phyloP scores from a whole-genome alignment of 2,329 filamentous ascomycete genomes.

The Nannizziopsis barbatae region DNA sequence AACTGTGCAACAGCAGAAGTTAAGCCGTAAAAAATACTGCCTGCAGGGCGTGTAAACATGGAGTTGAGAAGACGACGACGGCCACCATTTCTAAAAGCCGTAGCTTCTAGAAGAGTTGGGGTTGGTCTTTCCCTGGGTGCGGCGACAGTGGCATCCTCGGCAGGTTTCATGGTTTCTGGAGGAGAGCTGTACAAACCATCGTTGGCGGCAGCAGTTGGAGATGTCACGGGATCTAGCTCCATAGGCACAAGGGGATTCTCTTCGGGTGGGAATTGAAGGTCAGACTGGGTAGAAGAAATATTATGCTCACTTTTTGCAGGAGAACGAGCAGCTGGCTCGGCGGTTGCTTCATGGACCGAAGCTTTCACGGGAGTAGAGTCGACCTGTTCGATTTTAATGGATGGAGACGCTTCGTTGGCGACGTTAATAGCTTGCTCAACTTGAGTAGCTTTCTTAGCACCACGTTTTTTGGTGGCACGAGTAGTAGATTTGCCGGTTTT shows the following conservation, averaged over 20 bases:
- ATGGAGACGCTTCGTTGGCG: background rate
- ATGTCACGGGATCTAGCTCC: background rate
- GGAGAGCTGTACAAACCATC: background rate
- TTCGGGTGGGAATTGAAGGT: background rate
- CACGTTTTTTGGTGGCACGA: background rate
- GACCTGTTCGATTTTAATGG: background rate
- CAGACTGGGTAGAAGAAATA: slow-evolving; percentile 7
- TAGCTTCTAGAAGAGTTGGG: background rate
- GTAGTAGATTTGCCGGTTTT: background rate
- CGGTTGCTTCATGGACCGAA: background rate
- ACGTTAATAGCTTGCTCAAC: background rate
- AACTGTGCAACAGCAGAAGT: no score
- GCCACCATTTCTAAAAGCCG: background rate
- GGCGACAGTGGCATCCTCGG: background rate
- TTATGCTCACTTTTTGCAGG: slow-evolving; percentile 8
- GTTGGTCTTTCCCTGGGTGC: background rate
- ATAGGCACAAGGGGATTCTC: background rate
- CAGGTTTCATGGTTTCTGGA: background rate
- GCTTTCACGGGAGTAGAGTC: background rate
- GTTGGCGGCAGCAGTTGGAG: background rate
- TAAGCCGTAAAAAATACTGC: no score
- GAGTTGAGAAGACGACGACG: no score
- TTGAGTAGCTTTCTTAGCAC: background rate
- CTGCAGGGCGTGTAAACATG: no score
- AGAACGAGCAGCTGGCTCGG: background rate